Evolutionary conservation across 2,329 filamentous ascomycete species (phyloP), one percentile per base, ranked within the genome.

Genomic region (Penicillium sp.): DNA sequence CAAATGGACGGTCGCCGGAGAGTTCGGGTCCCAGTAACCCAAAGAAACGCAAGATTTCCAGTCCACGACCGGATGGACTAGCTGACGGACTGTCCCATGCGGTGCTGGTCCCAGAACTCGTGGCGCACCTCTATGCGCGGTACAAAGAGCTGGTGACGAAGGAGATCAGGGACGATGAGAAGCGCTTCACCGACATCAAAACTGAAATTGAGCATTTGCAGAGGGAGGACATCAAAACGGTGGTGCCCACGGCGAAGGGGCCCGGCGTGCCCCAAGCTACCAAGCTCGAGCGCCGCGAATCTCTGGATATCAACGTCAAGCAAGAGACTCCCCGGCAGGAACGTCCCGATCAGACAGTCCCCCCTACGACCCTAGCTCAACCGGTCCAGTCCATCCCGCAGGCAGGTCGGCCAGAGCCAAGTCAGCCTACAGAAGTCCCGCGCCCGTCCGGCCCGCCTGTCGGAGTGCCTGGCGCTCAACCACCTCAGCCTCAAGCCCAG

Each of bases 111-210:
- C 90, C 90, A 1, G 80, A 83, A 30, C 79, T 97, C 48, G 85
- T 96, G 52, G 83, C 89, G 59, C 87, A 89, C 65, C 82, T 97
- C 1, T 96, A 95, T 73, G 83, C 85, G 13, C 84, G 86, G 63
- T 97, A 96, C 74, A 85, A 88, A 65, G 86, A 89, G 49, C 81
- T 88, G 46, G 81, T 89, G 52, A 83, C 92, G n/a, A 80, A 81
- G 58, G 84, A 89, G 70, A 91, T 97, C 61, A 82, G 85, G 60
- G 85, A 90, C 58, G 89, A 95, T 63, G 93, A 97, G 79, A 83
- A 82, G 60, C 83, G 81, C 55, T 90, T 89, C 71, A 83, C 84
- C 28, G 78, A 79, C 19, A 78, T 94, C 46, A 84, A 87, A 74
- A 82, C 81, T 60, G 89, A 97, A 66, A 86, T 96, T 54, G 79